Conservation (phyloP, 2,329 filamentous ascomycete species). For the Ascochyta rabiei region DNA sequence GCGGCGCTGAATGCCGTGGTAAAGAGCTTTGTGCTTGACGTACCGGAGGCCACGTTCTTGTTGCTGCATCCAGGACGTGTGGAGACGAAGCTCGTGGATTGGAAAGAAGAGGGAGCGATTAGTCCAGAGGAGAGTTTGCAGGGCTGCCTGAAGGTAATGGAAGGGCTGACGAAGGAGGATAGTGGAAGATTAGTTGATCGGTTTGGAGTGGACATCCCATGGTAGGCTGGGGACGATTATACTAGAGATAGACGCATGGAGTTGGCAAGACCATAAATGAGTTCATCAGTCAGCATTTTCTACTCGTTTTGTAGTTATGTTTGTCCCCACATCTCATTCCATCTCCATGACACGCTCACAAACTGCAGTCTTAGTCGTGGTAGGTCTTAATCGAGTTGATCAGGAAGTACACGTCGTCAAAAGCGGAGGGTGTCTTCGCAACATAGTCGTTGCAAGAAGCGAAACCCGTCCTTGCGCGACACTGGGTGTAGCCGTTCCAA, state of each 20-base stretch:
- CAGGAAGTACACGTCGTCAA: constrained; percentile 29
- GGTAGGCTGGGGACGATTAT: constrained; percentile 35
- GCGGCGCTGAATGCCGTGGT: constrained; percentile 55
- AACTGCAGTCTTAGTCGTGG: background rate
- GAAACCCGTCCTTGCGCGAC: constrained; percentile 50
- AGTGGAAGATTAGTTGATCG: constrained; percentile 53
- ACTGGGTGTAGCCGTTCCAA: constrained; percentile 54
- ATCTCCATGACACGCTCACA: no score
- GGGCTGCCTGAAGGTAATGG: constrained; percentile 48
- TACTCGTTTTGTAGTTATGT: no score
- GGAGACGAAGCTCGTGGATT: constrained; percentile 52
- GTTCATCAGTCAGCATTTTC: no score
- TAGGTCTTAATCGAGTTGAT: constrained; percentile 24
- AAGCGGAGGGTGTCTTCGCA: constrained; percentile 23
- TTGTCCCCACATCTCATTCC: no score
- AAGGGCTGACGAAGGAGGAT: constrained; percentile 33
- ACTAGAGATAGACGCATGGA: background rate
- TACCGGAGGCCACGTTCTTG: constrained; percentile 51
- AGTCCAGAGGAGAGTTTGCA: constrained; percentile 49
- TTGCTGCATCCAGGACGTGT: constrained; percentile 55
- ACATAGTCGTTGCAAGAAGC: constrained; percentile 43
- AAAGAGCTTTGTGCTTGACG: constrained; percentile 52
- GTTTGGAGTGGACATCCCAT: constrained; percentile 51
- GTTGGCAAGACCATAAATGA: background rate
- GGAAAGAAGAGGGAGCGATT: constrained; percentile 55